Evolutionary conservation across 2,329 filamentous ascomycete genomes (phyloP).

Genomic region (Scedosporium minutisporum): DNA sequence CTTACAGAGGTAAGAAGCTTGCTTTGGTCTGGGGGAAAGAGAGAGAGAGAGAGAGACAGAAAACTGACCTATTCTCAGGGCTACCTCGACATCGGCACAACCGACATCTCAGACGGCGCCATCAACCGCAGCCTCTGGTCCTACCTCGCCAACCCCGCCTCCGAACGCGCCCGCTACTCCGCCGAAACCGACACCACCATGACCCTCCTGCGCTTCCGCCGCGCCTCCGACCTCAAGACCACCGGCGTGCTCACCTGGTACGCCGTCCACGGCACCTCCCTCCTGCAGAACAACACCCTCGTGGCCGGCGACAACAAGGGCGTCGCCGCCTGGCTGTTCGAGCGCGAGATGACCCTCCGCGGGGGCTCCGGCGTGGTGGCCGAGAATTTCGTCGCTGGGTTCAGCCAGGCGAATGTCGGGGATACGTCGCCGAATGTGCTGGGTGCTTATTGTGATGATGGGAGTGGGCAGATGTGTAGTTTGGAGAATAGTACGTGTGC

Average conservation of each 20-base stretch:
- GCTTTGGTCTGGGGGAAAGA: background rate
- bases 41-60: background rate
- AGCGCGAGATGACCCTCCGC: conserved; percentile 52
- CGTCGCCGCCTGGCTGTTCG: conserved; percentile 77
- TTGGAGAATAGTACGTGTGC: conserved; percentile 72
- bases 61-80: conserved; percentile 32
- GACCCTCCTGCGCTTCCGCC: conserved; percentile 69
- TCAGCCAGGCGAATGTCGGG: conserved; percentile 84
- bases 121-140: conserved; percentile 84
- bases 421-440: conserved; percentile 80
- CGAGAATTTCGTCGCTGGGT: conserved; percentile 71
- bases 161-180: conserved; percentile 62
- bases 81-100: conserved; percentile 59
- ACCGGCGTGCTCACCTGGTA: conserved; percentile 85
- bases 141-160: conserved; percentile 74
- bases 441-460: conserved; percentile 81
- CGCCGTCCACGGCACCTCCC: conserved; percentile 81
- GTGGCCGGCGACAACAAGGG: conserved; percentile 96
- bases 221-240: conserved; percentile 63
- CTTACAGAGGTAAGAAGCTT: conserved; percentile 39
- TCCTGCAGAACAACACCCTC: conserved; percentile 85
- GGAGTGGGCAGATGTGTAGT: conserved; percentile 57
- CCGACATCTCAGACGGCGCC: conserved; percentile 64
- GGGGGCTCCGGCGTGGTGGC: conserved; percentile 39
- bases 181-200: conserved; percentile 46